These are phyloP conservation scores for Aspergillus campestris DNA, from an alignment of 495 filamentous ascomycete species.

Conservation along the genomic window DNA sequence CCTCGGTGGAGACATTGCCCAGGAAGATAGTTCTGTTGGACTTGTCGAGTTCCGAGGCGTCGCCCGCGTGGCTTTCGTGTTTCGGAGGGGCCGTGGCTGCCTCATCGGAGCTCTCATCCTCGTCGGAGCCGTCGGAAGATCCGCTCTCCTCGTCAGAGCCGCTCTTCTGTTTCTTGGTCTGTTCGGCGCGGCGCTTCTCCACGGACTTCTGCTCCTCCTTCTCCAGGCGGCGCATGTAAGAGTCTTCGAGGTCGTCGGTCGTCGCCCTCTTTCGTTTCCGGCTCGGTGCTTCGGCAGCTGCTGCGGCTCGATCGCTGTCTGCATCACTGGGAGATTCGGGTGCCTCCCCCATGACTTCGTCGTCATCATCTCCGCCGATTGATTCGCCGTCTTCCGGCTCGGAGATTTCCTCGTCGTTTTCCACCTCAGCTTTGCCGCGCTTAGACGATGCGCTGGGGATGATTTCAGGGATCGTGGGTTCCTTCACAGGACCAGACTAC, in stretches of 20 bases:
- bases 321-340: constrained; percentile 26
- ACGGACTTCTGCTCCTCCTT: constrained; percentile 47
- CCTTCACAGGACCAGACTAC: constrained; percentile 62
- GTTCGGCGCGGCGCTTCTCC: constrained; percentile 25
- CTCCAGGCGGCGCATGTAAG: constrained; percentile 67
- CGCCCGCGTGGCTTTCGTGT: constrained; percentile 47
- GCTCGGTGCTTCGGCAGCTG: constrained; percentile 35
- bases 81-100: constrained; percentile 30
- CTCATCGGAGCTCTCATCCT: constrained; percentile 16
- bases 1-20: constrained; percentile 75
- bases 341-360: constrained; percentile 38
- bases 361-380: constrained; percentile 27
- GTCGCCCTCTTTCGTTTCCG: constrained; percentile 73
- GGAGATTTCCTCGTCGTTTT: constrained; percentile 26
- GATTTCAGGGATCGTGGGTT: constrained; percentile 34
- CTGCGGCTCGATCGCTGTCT: constrained; percentile 25
- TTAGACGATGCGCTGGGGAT: constrained; percentile 25
- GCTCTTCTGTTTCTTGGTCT: constrained; percentile 10
- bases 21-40: constrained; percentile 87
- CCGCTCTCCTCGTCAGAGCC: constrained; percentile 11
- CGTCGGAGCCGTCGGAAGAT: constrained; percentile 7
- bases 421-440: constrained; percentile 17
- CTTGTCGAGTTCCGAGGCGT: constrained; percentile 61
- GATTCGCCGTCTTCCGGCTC: constrained; percentile 20
- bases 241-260: constrained; percentile 70